Evolutionary conservation across 768 basidiomycete species (phyloP).

Genomic region (Lyophyllum shimeji): DNA sequence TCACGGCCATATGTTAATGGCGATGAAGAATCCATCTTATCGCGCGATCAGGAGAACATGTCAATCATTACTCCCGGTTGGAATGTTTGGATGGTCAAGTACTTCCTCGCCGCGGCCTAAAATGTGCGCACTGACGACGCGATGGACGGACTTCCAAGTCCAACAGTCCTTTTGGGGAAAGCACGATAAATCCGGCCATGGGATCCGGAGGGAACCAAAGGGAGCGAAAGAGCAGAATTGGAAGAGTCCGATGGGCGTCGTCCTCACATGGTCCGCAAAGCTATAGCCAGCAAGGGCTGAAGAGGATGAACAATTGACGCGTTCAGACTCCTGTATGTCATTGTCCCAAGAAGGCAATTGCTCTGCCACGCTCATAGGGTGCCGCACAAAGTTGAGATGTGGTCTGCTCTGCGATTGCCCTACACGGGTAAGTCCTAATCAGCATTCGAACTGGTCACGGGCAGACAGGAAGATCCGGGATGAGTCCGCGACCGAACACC

Average conservation of each 20-base stretch:
- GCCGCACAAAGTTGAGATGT: no score
- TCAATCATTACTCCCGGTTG: neutral
- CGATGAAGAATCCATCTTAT: neutral
- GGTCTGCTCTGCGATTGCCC: neutral
- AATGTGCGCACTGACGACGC: constrained; percentile 5
- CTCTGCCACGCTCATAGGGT: constrained; percentile 13
- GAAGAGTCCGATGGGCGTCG: neutral
- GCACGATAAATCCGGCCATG: constrained; percentile 4
- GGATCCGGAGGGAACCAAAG: constrained; percentile 2
- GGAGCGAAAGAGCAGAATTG: constrained; percentile 7
- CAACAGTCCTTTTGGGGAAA: neutral
- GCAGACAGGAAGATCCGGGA: neutral
- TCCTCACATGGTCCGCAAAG: constrained; percentile 6
- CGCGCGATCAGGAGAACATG: neutral
- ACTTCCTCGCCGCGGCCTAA: neutral
- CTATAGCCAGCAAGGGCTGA: neutral
- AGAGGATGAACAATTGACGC: neutral
- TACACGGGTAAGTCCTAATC: neutral
- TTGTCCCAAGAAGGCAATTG: constrained; percentile 7
- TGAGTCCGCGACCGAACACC: neutral
- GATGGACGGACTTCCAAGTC: neutral
- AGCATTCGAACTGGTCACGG: neutral
- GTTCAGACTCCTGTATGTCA: neutral
- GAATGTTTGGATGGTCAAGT: neutral
- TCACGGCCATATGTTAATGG: neutral